Base-by-base conservation (phyloP, 2,329 filamentous ascomycete genomes). In the Penicillium sp. region DNA sequence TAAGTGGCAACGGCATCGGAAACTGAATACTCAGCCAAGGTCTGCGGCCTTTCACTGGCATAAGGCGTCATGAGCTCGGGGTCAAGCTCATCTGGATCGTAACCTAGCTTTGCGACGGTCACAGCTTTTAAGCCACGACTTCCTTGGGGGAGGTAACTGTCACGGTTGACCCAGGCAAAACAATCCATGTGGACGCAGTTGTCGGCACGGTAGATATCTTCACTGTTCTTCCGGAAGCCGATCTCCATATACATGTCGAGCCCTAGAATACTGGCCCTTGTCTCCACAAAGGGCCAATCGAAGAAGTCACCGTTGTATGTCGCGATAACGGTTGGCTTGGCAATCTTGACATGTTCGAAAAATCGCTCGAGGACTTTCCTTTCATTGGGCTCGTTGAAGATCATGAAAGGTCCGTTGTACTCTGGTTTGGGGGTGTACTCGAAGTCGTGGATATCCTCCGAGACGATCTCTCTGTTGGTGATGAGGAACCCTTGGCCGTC, bases 301-400 rank as follows among this genome's bases (percentile, higher is more conserved):
- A 99, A 99, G 70, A 99, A 99, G 76, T 99, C 93, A 75, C 93
- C 93, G 89, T 99, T 99, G 79, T 99, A 99, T n/a, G 93, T 99
- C 30, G 95, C 92, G 68, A 99, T 99, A 49, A 99, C 92, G 0
- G 91, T 97, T 0, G 93, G 93, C 52, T 87, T 83, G 0, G 90
- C 89, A 68, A 95, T 89, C 64, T 99, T 97, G 71, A 99, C 87
- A 69, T 96, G 93, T 34, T 88, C 78, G 64, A 99, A 97, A 73
- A 99, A 99, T 13, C 93, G 80, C 65, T 97, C 92, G 18, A 99
- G 77, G 2, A 95, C 68, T 0, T 79, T 81, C 69, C 93, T 93
- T 71, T 99, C 93, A 64, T 97, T 86, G 1, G 90, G 88, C 67
- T 99, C 95, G 67, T 99, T 99, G 77, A 97, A 99, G 60, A 97